Percentiles rank a stretch among this genome's conserved stretches.
Conservation (phyloP, 352 stramenopile genomes). For the Pythium volutum region DNA sequence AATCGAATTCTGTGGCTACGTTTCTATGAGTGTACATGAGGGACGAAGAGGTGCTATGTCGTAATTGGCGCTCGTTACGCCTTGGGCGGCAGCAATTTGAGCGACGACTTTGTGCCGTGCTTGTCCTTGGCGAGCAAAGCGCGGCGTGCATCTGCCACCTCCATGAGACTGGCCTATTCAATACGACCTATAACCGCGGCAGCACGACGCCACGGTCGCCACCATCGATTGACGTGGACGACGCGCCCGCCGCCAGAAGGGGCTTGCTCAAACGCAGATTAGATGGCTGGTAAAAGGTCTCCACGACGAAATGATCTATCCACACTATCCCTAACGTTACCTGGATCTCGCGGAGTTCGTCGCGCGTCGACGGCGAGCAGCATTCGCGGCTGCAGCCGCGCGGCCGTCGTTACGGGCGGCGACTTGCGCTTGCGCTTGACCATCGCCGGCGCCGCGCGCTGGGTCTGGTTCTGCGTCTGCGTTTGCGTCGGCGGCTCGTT, state of each 20-base stretch:
- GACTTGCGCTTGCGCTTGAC: slow-evolving; percentile 32
- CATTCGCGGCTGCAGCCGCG: slow-evolving; percentile 37
- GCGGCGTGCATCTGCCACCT: slow-evolving; percentile 32
- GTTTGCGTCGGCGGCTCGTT: too few relatives aligned
- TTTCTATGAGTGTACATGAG: background rate
- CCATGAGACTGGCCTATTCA: slow-evolving; percentile 33
- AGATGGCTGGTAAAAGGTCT: too few relatives aligned
- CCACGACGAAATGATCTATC: too few relatives aligned
- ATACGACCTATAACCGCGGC: background rate
- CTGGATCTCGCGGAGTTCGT: slow-evolving; percentile 50
- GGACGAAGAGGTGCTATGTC: background rate
- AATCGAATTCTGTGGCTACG: too few relatives aligned
- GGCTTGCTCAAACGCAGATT: too few relatives aligned
- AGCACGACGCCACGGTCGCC: too few relatives aligned
- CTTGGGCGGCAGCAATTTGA: slow-evolving; percentile 34
- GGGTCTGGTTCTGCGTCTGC: slow-evolving; percentile 12
- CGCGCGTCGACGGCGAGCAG: slow-evolving; percentile 42
- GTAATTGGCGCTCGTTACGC: background rate
- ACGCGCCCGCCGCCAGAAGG: too few relatives aligned
- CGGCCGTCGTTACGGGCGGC: slow-evolving; percentile 25
- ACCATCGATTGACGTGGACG: too few relatives aligned
- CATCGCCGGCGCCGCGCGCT: slow-evolving; percentile 1
- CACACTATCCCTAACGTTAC: background rate
- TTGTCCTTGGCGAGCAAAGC: slow-evolving; percentile 32
- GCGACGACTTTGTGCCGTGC: slow-evolving; percentile 23